Base-by-base conservation (phyloP, 78 protist species). In the Cavenderia fasciculata region DNA sequence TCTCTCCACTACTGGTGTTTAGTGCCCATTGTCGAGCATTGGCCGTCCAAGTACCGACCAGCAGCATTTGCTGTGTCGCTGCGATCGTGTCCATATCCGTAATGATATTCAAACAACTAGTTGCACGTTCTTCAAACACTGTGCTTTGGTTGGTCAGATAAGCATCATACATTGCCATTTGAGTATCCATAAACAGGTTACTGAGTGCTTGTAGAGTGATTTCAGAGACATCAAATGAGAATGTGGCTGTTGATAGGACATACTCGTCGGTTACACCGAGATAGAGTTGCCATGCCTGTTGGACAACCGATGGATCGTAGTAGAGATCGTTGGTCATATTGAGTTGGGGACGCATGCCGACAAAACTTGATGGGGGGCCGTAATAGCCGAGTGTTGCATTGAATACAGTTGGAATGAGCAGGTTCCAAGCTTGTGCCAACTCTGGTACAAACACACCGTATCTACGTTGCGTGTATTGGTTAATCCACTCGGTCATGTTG, bases 371-470 rank as follows among this genome's bases (percentile, higher is more conserved):
- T 16, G 57, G 71, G 0, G 90, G 66, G 1, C 90, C 90, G 8
- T 63, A 4, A 2, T 7, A 4, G 2, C 8, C 19, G 19, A 40
- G 18, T 0, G 76, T n/a, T 0, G 38, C 40, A 47, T 82, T 82
- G 71, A 68, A 82, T 3, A 82, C 90, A 0, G 90, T 68, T 3
- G 8, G 4, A n/a, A 43, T 23, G 14, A 82, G 44, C 0, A 18
- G 21, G 1, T 34, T 16, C 90, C 90, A 82, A 12, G 40, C 41
- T 7, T 82, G 65, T 0, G 61, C 54, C 16, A 82, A 21, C 21
- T 38, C 40, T 18, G 73, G 65, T 11, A 33, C 33, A 10, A 27
- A n/a, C 36, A 71, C 66, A 14, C 96, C 96, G 68, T 94, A 94
- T 34, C 96, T 31, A 23, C 93, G 29, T 23, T 54, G 25, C 6